A percentile compares a stretch with the other conserved stretches of the same genome.
These are phyloP conservation scores for Crithidia mellificae DNA, from an alignment of 208 protist species.

Conservation along the genomic window DNA sequence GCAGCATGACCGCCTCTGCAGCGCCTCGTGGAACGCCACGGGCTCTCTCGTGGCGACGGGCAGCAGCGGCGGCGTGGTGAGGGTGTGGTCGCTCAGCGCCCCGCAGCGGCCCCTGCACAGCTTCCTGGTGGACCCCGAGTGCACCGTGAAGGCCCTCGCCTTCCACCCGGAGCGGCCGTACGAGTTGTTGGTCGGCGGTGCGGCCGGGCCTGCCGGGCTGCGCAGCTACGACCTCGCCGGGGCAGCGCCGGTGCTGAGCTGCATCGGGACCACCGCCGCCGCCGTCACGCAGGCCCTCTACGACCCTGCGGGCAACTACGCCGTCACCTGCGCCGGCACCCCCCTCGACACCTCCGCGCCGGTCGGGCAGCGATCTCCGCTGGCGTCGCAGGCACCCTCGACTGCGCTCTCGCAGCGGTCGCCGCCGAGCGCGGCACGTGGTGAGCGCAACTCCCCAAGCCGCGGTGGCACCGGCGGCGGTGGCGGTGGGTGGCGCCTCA, in stretches of 20 bases:
- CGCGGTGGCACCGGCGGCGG: slow-evolving; percentile 13
- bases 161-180: slow-evolving; percentile 78
- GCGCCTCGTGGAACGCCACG: slow-evolving; percentile 63
- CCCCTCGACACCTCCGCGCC: slow-evolving; percentile 1
- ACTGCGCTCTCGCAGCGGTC: not conserved
- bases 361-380: not conserved
- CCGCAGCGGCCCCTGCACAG: slow-evolving; percentile 40
- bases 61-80: slow-evolving; percentile 53
- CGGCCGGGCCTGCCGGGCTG: slow-evolving; percentile 40
- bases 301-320: slow-evolving; percentile 66
- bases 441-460: not conserved
- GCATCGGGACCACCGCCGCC: slow-evolving; percentile 41
- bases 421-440: not conserved
- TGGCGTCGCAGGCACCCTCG: not conserved
- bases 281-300: slow-evolving; percentile 71
- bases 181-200: slow-evolving; percentile 59
- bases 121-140: slow-evolving; percentile 40
- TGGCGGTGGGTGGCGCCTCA: slow-evolving; percentile 13
- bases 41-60: slow-evolving; percentile 73
- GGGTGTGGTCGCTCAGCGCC: slow-evolving; percentile 62
- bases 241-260: slow-evolving; percentile 31
- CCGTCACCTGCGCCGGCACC: slow-evolving; percentile 61
- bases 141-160: slow-evolving; percentile 55
- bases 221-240: slow-evolving; percentile 66
- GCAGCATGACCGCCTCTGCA: slow-evolving; percentile 58